phyloP scores from a whole-genome alignment of 2,329 filamentous ascomycete genomes.

The Exophiala lecanii-corni region DNA sequence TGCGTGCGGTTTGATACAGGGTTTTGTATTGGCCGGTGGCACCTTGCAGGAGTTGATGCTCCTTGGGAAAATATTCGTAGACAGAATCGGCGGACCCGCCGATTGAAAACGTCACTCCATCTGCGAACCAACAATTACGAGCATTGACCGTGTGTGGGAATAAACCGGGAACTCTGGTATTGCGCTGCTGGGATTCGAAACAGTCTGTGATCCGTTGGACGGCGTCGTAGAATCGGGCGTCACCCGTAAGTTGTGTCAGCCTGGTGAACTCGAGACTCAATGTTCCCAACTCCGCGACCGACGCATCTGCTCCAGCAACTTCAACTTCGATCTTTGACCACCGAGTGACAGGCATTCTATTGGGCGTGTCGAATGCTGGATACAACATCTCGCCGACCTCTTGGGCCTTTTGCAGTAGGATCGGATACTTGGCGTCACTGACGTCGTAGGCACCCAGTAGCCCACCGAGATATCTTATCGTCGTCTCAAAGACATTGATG shows the following conservation, averaged over 20 bases:
- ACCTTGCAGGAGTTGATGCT: conserved; percentile 28
- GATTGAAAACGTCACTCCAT: conserved; percentile 42
- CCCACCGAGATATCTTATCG: conserved; percentile 37
- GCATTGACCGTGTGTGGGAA: conserved; percentile 56
- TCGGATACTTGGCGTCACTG: conserved; percentile 46
- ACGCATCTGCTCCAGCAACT: conserved; percentile 22
- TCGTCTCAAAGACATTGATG: conserved; percentile 39
- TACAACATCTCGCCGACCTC: conserved; percentile 43
- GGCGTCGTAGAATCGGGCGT: conserved; percentile 59
- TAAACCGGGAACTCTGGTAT: conserved; percentile 56
- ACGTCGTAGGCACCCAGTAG: conserved; percentile 35
- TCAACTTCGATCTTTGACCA: conserved; percentile 44
- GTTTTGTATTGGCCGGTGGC: conserved; percentile 12
- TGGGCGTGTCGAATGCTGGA: conserved; percentile 44
- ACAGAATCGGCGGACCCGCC: conserved; percentile 53
- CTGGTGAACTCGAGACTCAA: conserved; percentile 60
- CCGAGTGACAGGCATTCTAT: conserved; percentile 59
- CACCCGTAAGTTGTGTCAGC: conserved; percentile 58
- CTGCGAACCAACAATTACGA: conserved; percentile 34
- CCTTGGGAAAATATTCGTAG: conserved; percentile 55
- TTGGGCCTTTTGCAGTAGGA: conserved; percentile 36
- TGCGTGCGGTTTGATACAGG: conserved; percentile 60
- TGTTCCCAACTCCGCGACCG: conserved; percentile 53
- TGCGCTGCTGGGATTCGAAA: conserved; percentile 51
- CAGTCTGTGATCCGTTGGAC: conserved; percentile 54